A percentile compares a stretch with the other conserved stretches of the same genome.
Evolutionary conservation across 805 yeast species (phyloP).

Genomic region (Cyberlindnera maritima): DNA sequence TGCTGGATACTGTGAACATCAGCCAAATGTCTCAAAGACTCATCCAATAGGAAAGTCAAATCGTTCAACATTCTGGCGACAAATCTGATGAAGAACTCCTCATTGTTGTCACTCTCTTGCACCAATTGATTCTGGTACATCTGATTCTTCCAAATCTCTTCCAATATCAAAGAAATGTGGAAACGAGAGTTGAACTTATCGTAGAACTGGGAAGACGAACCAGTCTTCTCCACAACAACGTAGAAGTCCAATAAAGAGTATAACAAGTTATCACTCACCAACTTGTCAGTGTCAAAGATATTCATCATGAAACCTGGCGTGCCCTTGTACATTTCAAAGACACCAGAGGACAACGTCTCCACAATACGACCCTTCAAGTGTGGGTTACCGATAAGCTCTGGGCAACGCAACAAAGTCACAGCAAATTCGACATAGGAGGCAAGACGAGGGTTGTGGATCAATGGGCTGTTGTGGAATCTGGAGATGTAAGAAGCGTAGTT

Average conservation of each 20-base stretch:
- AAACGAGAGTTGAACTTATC: slow-evolving; percentile 93
- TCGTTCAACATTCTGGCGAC: slow-evolving; percentile 95
- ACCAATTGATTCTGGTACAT: slow-evolving; percentile 67
- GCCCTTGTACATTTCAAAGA: slow-evolving; percentile 52
- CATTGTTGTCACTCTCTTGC: slow-evolving; percentile 61
- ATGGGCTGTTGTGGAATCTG: slow-evolving; percentile 53
- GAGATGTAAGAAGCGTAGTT: slow-evolving; percentile 65
- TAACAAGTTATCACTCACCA: slow-evolving; percentile 63
- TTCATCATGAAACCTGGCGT: slow-evolving; percentile 72
- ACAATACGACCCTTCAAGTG: slow-evolving; percentile 85
- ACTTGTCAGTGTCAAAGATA: slow-evolving; percentile 59
- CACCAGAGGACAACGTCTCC: slow-evolving; percentile 76
- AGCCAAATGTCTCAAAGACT: slow-evolving; percentile 74
- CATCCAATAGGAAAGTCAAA: slow-evolving; percentile 87
- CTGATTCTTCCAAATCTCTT: slow-evolving; percentile 77
- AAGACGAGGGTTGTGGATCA: slow-evolving; percentile 52
- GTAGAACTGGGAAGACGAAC: slow-evolving; percentile 90
- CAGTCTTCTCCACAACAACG: slow-evolving; percentile 94
- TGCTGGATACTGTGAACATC: slow-evolving; percentile 74
- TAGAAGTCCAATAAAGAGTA: slow-evolving; percentile 86
- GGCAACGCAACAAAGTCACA: slow-evolving; percentile 75
- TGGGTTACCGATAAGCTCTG: slow-evolving; percentile 85
- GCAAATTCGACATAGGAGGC: slow-evolving; percentile 65
- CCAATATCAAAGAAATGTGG: slow-evolving; percentile 78
- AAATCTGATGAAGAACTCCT: slow-evolving; percentile 85